Conservation (phyloP, 2,329 filamentous ascomycete genomes). For the Xylariaceae sp. region DNA sequence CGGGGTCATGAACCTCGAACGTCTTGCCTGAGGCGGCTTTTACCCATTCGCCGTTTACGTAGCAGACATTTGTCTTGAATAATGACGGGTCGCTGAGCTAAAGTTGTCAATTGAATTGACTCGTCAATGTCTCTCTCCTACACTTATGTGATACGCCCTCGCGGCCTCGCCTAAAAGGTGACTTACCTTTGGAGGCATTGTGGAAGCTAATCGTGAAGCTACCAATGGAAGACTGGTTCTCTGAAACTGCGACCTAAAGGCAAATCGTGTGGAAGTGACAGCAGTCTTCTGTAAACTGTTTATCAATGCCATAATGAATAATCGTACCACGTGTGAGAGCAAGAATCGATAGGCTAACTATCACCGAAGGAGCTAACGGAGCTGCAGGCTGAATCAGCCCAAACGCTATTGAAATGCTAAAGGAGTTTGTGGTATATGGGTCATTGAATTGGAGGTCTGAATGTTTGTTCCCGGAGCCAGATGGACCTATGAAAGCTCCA, state of each 20-base stretch:
- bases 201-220: constrained; percentile 39
- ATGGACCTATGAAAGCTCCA: too few relatives aligned
- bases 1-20: constrained; percentile 87
- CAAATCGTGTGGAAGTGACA: constrained; percentile 32
- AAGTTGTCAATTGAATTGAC: background rate
- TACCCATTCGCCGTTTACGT: constrained; percentile 94
- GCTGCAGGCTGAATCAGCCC: background rate
- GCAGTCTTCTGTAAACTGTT: constrained; percentile 36
- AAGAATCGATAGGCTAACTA: background rate
- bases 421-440: too few relatives aligned
- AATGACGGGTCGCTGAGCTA: constrained; percentile 81
- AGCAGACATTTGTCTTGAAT: constrained; percentile 81
- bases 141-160: background rate
- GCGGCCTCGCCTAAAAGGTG: background rate
- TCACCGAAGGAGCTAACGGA: too few relatives aligned
- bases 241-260: constrained; percentile 40
- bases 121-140: constrained; percentile 3
- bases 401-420: too few relatives aligned
- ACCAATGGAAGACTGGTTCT: constrained; percentile 40
- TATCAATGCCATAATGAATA: constrained; percentile 38
- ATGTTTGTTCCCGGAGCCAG: background rate
- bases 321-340: background rate
- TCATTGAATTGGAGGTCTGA: background rate
- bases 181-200: constrained; percentile 39
- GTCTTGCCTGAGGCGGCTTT: constrained; percentile 85